Conservation (phyloP, 208 protist genomes). For the Borovskyia barvae region DNA sequence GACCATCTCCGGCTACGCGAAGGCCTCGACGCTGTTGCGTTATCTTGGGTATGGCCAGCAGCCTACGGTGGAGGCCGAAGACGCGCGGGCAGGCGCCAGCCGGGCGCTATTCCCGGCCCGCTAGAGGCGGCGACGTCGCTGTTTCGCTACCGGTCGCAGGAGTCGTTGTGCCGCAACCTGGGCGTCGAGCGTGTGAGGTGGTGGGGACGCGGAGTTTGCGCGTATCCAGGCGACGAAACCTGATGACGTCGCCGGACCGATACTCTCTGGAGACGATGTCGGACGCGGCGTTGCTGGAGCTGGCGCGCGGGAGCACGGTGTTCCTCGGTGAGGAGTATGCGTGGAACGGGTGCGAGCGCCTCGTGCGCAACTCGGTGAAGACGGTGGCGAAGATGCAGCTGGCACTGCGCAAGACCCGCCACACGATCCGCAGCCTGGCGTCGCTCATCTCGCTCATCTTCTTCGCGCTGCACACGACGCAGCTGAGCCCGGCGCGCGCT, state of each 20-base stretch:
- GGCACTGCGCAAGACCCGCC: not conserved
- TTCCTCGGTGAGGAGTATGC: constrained; percentile 27
- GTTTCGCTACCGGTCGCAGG: not conserved
- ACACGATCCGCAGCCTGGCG: constrained; percentile 7
- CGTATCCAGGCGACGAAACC: too few species aligned
- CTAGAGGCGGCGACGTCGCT: not conserved
- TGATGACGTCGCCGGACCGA: constrained; percentile 12
- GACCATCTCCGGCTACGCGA: not conserved
- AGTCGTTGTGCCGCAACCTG: not conserved
- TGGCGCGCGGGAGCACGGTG: not conserved
- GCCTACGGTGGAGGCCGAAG: not conserved
- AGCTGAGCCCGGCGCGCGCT: constrained; percentile 8
- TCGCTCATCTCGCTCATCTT: constrained; percentile 5
- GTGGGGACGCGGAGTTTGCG: too few species aligned
- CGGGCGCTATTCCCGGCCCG: not conserved
- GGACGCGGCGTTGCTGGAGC: constrained; percentile 5
- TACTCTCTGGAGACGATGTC: not conserved
- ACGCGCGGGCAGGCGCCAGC: not conserved
- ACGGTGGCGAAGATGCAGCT: constrained; percentile 19
- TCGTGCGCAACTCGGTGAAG: constrained; percentile 27
- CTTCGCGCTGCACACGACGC: constrained; percentile 12
- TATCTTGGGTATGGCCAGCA: not conserved
- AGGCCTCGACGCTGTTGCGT: not conserved
- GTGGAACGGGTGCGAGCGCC: constrained; percentile 13
- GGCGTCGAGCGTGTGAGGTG: not conserved